Evolutionary conservation across 73 alveolate genomes (phyloP).

Genomic region (Tetrahymena borealis): DNA sequence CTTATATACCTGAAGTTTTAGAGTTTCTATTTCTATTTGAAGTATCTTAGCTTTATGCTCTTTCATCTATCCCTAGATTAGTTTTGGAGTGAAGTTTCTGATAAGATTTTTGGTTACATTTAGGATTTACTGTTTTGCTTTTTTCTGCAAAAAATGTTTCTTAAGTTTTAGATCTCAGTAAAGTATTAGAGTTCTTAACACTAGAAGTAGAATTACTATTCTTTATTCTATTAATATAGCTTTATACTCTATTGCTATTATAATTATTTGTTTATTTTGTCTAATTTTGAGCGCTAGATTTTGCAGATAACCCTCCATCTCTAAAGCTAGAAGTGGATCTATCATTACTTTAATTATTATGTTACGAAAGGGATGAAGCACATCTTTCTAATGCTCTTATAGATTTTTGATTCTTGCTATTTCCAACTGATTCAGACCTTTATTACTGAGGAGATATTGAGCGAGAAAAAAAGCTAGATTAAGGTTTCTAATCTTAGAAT

Average conservation of each 20-base stretch:
- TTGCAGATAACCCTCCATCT: too few species aligned
- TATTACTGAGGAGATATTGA: neutral
- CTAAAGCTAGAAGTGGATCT: neutral
- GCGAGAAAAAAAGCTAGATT: neutral
- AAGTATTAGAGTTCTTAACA: neutral
- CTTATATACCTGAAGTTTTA: too few species aligned
- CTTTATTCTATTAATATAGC: neutral
- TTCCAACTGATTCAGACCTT: neutral
- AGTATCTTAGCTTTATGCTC: too few species aligned
- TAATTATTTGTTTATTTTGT: neutral
- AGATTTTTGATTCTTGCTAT: neutral
- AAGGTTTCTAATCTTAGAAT: neutral
- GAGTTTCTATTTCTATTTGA: too few species aligned
- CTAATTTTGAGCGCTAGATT: too few species aligned
- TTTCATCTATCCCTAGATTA: too few species aligned
- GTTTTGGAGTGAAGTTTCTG: too few species aligned
- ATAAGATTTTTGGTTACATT: too few species aligned
- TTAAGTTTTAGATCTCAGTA: neutral
- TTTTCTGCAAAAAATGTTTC: neutral
- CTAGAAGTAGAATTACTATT: neutral
- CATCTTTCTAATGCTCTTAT: neutral
- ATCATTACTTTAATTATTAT: neutral
- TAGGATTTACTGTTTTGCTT: too few species aligned
- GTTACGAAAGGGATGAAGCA: neutral
- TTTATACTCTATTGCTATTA: neutral